A percentile compares a stretch with the other conserved stretches of the same genome.
Conservation (phyloP, 2,329 filamentous ascomycete genomes). For the Cladophialophora bantiana region DNA sequence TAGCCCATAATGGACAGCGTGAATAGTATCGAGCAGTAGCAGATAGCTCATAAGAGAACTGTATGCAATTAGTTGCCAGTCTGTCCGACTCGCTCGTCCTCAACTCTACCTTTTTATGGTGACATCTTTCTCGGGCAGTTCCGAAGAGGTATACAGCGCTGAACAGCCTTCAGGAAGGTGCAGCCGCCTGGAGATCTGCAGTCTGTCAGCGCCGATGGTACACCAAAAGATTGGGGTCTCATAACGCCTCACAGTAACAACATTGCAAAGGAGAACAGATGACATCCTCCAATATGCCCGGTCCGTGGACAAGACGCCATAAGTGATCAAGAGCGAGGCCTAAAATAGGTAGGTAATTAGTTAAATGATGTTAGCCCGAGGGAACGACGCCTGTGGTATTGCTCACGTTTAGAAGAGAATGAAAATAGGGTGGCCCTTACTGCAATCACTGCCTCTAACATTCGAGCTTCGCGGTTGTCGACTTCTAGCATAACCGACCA, state of each 20-base stretch:
- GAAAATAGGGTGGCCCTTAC: not conserved
- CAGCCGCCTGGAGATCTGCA: slow-evolving; percentile 24
- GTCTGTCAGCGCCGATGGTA: slow-evolving; percentile 3
- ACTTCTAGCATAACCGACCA: slow-evolving; percentile 28
- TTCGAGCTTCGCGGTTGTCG: slow-evolving; percentile 26
- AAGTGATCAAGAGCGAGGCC: slow-evolving; percentile 15
- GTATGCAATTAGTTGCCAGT: slow-evolving; percentile 1
- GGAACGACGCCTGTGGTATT: too few species aligned
- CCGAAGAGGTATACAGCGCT: not conserved
- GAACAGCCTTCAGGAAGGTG: slow-evolving; percentile 28
- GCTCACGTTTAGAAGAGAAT: not conserved
- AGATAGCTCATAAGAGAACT: slow-evolving; percentile 23
- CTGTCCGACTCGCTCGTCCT: not conserved
- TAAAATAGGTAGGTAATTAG: not conserved
- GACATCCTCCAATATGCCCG: slow-evolving; percentile 14
- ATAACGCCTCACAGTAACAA: slow-evolving; percentile 19
- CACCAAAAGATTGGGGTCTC: not conserved
- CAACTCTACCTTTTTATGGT: slow-evolving; percentile 22
- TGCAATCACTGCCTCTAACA: slow-evolving; percentile 22
- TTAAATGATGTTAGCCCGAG: not conserved
- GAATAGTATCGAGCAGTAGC: slow-evolving; percentile 21
- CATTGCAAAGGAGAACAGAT: slow-evolving; percentile 18
- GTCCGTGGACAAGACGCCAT: slow-evolving; percentile 19
- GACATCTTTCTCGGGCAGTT: slow-evolving; percentile 20
- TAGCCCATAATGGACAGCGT: slow-evolving; percentile 17